These are phyloP conservation scores for Heliamphora pulchella DNA, from an alignment of 179 eudicot genomes.

Conservation along the genomic window DNA sequence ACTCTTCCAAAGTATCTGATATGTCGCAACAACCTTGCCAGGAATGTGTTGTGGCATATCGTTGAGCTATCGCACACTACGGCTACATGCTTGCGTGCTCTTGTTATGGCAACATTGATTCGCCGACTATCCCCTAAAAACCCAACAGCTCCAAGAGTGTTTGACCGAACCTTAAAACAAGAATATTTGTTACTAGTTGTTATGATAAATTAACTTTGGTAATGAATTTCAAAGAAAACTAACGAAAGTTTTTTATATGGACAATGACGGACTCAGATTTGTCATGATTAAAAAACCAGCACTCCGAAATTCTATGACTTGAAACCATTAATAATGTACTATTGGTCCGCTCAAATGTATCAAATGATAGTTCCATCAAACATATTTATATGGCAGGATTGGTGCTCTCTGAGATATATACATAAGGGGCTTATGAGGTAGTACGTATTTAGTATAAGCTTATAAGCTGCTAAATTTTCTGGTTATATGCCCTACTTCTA, in stretches of 20 bases:
- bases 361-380: no score
- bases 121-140: slow-evolving; percentile 79
- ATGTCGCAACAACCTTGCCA: slow-evolving; percentile 80
- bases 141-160: slow-evolving; percentile 91
- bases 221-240: background rate
- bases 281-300: background rate
- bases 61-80: slow-evolving; percentile 86
- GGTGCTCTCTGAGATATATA: no score
- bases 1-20: slow-evolving; percentile 76
- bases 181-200: background rate
- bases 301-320: background rate
- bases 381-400: no score
- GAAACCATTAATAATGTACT: no score
- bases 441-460: no score
- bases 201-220: background rate
- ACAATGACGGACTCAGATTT: background rate
- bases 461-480: no score
- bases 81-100: slow-evolving; percentile 83
- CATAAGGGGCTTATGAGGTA: no score
- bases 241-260: background rate
- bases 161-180: slow-evolving; percentile 65
- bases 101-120: slow-evolving; percentile 88
- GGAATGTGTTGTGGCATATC: slow-evolving; percentile 78
- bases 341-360: no score
- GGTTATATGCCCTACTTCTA: no score